Conservation (phyloP, 352 stramenopile genomes). For the Phytophthora ohioensis region DNA sequence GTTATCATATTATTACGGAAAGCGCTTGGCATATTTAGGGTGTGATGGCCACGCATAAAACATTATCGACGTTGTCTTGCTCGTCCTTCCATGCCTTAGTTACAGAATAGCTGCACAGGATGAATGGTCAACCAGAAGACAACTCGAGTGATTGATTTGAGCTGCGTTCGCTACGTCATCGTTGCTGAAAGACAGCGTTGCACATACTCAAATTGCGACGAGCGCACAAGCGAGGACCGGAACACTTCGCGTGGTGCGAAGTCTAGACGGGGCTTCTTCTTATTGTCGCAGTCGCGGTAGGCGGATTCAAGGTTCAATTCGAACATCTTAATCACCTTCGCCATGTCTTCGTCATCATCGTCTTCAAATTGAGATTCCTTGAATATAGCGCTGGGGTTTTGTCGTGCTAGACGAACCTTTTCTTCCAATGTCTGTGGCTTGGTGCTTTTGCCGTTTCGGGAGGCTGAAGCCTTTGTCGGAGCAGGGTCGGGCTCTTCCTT, state of each 20-base stretch:
- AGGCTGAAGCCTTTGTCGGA: slow-evolving; percentile 8
- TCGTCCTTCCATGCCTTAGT: background rate
- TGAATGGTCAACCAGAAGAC: slow-evolving; percentile 9
- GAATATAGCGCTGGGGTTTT: slow-evolving; percentile 85
- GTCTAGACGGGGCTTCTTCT: slow-evolving; percentile 67
- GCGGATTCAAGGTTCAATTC: slow-evolving; percentile 79
- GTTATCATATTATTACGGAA: slow-evolving; percentile 45
- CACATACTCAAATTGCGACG: slow-evolving; percentile 44
- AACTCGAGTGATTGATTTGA: slow-evolving; percentile 13
- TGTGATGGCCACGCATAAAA: slow-evolving; percentile 30
- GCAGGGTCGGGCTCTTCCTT: slow-evolving; percentile 31
- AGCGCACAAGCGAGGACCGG: slow-evolving; percentile 54
- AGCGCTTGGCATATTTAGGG: slow-evolving; percentile 39
- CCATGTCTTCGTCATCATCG: slow-evolving; percentile 78
- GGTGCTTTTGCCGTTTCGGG: slow-evolving; percentile 15
- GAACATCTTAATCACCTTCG: slow-evolving; percentile 81
- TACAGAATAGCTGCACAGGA: background rate
- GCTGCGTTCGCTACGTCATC: slow-evolving; percentile 34
- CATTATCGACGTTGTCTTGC: slow-evolving; percentile 20
- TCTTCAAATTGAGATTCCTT: slow-evolving; percentile 86
- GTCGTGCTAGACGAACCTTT: slow-evolving; percentile 69
- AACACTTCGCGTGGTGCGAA: slow-evolving; percentile 83
- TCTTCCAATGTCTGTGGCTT: slow-evolving; percentile 52
- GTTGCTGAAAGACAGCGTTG: slow-evolving; percentile 40
- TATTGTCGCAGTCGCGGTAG: slow-evolving; percentile 67